These are phyloP conservation scores for Halenospora varia DNA, from an alignment of 495 filamentous ascomycete species.

Conservation along the genomic window DNA sequence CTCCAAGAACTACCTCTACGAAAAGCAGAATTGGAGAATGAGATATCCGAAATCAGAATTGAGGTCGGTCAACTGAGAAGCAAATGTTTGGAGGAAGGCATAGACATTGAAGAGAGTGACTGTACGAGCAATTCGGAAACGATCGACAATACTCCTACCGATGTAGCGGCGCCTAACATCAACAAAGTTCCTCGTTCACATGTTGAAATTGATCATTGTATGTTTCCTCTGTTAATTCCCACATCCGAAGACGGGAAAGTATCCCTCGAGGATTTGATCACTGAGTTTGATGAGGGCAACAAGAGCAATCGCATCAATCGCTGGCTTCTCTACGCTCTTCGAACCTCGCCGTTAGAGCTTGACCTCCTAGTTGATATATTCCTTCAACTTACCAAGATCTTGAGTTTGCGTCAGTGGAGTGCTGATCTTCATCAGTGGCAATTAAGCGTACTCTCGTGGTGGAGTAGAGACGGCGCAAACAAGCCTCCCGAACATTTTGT, in stretches of 20 bases:
- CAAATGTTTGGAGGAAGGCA: conserved; percentile 11
- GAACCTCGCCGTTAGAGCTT: conserved; percentile 5
- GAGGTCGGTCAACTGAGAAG: conserved; percentile 9
- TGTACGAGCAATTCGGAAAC: neutral
- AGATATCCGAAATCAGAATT: conserved; percentile 9
- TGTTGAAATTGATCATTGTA: neutral
- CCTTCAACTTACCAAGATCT: neutral
- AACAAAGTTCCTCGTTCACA: neutral
- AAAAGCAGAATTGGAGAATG: conserved; percentile 1
- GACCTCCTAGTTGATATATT: neutral
- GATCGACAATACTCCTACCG: neutral
- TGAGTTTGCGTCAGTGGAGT: neutral
- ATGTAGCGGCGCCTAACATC: neutral
- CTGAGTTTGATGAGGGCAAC: conserved; percentile 6
- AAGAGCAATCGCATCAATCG: conserved; percentile 8
- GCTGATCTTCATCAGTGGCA: conserved; percentile 1
- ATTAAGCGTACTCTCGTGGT: neutral
- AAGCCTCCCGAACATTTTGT: neutral
- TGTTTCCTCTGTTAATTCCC: conserved; percentile 1
- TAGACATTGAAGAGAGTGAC: conserved; percentile 5
- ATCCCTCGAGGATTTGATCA: neutral
- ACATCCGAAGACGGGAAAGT: neutral
- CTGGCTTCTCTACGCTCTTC: conserved; percentile 11
- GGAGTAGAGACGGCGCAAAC: conserved; percentile 2
- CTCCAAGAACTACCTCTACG: neutral